Base-by-base conservation (phyloP, 345 rosid species). In the Conringia planisiliqua region DNA sequence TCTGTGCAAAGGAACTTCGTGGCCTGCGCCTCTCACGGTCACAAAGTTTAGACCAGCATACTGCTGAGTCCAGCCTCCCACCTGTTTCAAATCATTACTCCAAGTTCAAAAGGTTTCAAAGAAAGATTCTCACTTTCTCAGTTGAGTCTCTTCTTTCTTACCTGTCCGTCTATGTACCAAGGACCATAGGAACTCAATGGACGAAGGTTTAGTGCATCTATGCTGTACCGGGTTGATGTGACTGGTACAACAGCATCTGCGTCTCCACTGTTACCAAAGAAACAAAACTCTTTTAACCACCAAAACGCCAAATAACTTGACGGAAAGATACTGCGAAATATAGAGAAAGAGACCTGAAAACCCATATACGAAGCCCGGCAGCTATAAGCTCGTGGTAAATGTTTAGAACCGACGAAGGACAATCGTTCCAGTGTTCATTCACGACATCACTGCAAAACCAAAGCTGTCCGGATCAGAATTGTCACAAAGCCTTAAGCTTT, bases 11-110 rank as follows among this genome's bases (percentile, higher is more conserved):
- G 98, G 95, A 27, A 91, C 97, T 83, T 94, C 97, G 66, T 91
- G 96, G 4, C 97, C 98, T 29, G 98, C 97, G 62, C 96, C 96
- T 66, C 98, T 84, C 54, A 91, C 90, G 0, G 86, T 80, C n/a
- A 91, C 97, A 51, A 94, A 94, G 35, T 83, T 87, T 4, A 90
- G 89, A 47, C 96, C 97, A 3, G 69, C 89, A 16, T 90, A 94
- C 74, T 90, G 95, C 77, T 94, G 93, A 43, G 83, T 86, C 97
- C 98, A 94, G 44, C 98, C 97, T 57, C 96, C 98, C 13, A 94
- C 98, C 98, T 93, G 88, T 77, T 84, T 56, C 71, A 62, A 61
- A 30, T 52, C 56, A 68, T 32, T n/a, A 40, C 51, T 3, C 12
- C 33, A 30, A 30, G 9, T 50, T 29, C 3, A 17, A 60, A 27